Conservation (phyloP, 1,139 yeast species). For the Saccharomyces hybrid region DNA sequence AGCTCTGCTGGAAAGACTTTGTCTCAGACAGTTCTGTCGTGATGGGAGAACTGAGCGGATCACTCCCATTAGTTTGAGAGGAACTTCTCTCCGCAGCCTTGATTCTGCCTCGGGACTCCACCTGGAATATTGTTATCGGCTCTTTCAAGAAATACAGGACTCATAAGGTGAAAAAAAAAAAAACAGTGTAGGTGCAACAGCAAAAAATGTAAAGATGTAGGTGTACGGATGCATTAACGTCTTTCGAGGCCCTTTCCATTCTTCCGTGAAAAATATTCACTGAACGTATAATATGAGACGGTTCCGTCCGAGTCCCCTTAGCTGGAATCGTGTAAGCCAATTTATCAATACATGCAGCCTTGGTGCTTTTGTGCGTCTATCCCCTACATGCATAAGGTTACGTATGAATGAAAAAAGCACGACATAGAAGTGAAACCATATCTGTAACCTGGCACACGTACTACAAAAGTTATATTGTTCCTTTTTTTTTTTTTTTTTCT, state of each 20-base stretch:
- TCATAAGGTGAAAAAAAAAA: not conserved
- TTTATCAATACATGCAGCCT: not conserved
- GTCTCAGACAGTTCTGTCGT: not conserved
- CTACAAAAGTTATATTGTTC: not conserved
- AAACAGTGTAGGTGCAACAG: not conserved
- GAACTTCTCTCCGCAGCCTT: not conserved
- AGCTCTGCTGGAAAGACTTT: not conserved
- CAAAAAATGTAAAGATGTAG: not conserved
- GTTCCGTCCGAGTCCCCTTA: not conserved
- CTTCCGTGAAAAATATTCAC: not conserved
- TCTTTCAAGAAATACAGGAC: not conserved
- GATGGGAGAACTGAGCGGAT: not conserved
- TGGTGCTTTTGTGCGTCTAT: not conserved
- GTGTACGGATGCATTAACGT: not conserved
- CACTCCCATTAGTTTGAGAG: not conserved
- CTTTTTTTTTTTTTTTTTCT: too few species aligned
- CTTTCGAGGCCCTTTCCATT: not conserved
- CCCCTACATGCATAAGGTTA: not conserved
- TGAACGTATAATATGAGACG: not conserved
- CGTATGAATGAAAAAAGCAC: not conserved
- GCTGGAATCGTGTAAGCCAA: not conserved
- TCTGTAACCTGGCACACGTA: not conserved
- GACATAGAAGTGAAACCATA: not conserved
- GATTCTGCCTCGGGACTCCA: not conserved
- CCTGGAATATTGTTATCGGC: not conserved